Conservation (phyloP, 2,329 filamentous ascomycete genomes). For the Aspergillus sojae region DNA sequence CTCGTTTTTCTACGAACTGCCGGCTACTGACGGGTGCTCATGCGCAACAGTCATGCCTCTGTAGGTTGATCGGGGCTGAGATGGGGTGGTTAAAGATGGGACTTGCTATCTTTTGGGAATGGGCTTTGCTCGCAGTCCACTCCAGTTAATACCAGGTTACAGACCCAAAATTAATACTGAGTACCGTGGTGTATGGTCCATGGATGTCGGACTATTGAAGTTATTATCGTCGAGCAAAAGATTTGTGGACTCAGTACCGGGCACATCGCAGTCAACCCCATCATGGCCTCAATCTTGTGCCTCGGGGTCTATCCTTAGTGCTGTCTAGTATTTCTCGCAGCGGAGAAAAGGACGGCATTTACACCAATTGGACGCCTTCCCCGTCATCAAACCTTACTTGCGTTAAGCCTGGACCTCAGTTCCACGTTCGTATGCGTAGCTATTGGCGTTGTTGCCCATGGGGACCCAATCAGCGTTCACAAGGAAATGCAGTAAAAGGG, state of each 20-base stretch:
- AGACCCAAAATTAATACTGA: not conserved
- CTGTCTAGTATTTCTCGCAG: not conserved
- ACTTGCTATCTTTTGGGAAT: not conserved
- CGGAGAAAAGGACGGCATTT: not conserved
- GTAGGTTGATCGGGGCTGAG: not conserved
- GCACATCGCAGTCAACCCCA: not conserved
- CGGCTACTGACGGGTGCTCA: not conserved
- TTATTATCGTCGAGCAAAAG: not conserved
- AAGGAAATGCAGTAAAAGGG: not conserved
- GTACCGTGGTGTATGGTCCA: too few species aligned
- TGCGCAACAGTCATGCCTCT: not conserved
- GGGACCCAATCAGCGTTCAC: not conserved
- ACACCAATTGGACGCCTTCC: conserved; percentile 6
- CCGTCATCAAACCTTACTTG: conserved; percentile 4
- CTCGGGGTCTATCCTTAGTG: not conserved
- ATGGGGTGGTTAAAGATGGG: too few species aligned
- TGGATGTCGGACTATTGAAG: not conserved
- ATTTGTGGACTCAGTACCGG: not conserved
- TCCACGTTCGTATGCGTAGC: not conserved
- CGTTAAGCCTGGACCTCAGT: conserved; percentile 6
- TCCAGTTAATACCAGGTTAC: not conserved
- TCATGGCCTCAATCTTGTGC: not conserved
- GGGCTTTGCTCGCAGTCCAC: not conserved
- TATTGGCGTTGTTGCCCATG: not conserved
- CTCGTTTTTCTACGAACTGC: not conserved